These are phyloP conservation scores for Basidiobolus meristosporus DNA, from an alignment of 371 early-diverging fungal genomes.

Conservation along the genomic window DNA sequence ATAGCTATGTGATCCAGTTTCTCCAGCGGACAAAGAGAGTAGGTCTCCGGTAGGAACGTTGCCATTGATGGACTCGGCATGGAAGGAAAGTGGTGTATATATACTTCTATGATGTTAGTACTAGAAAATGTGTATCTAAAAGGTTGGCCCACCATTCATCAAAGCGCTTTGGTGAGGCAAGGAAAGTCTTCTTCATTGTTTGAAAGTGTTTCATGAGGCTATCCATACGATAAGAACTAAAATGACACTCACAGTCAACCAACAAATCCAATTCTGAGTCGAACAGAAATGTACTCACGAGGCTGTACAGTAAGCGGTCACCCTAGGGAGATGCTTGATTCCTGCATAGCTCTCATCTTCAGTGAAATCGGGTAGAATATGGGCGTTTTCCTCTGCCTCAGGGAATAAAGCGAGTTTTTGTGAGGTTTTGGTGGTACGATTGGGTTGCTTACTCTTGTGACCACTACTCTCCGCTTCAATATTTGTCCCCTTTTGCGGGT, in stretches of 20 bases:
- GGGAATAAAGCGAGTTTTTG: constrained; percentile 86
- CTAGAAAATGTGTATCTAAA: neutral
- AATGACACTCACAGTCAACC: too few species aligned
- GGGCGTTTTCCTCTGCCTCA: constrained; percentile 27
- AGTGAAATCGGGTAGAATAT: constrained; percentile 12
- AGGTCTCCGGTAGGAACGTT: neutral
- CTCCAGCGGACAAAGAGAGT: neutral
- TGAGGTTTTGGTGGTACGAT: constrained; percentile 72
- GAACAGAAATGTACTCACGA: constrained; percentile 10
- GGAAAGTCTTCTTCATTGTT: constrained; percentile 8
- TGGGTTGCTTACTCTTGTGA: constrained; percentile 18
- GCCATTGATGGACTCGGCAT: neutral
- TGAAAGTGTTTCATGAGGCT: constrained; percentile 19
- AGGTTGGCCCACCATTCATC: constrained; percentile 17
- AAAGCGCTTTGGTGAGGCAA: constrained; percentile 11
- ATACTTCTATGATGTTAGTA: neutral
- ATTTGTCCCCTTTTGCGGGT: too few species aligned
- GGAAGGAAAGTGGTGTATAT: constrained; percentile 2
- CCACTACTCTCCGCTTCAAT: too few species aligned
- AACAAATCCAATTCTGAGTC: neutral
- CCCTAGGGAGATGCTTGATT: constrained; percentile 25
- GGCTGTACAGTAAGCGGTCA: constrained; percentile 84
- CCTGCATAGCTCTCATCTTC: constrained; percentile 11
- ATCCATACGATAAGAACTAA: constrained; percentile 22
- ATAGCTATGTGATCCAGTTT: neutral